Percentiles rank a stretch among this genome's conserved stretches.
Evolutionary conservation across 257 asterid species (phyloP).

Genomic region (Przewalskia tangutica): DNA sequence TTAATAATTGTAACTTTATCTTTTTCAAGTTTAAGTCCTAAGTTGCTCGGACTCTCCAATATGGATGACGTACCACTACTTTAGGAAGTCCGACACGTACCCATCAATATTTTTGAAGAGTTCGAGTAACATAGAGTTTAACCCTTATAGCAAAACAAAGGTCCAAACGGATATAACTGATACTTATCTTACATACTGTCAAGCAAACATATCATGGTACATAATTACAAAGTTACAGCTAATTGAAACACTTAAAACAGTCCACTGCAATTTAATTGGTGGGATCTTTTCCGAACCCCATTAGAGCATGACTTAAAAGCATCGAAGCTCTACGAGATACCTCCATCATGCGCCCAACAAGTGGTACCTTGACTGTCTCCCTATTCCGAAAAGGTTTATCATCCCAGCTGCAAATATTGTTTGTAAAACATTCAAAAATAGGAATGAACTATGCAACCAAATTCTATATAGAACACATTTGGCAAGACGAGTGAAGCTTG

Average conservation of each 20-base stretch:
- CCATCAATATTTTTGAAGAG: no score
- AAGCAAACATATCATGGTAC: neutral
- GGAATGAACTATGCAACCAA: neutral
- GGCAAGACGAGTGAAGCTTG: neutral
- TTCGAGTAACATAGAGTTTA: no score
- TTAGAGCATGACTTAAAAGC: slow-evolving; percentile 65
- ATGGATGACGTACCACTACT: no score
- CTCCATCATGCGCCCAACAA: slow-evolving; percentile 48
- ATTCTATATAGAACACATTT: neutral
- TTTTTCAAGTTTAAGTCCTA: no score
- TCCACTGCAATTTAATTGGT: slow-evolving; percentile 3
- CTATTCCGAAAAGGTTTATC: slow-evolving; percentile 60
- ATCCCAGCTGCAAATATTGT: slow-evolving; percentile 55
- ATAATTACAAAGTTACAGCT: neutral
- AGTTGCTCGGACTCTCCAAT: no score
- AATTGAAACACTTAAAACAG: neutral
- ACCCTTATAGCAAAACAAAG: neutral
- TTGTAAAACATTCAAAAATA: neutral
- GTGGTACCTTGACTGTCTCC: slow-evolving; percentile 53
- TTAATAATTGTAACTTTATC: no score
- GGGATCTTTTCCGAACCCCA: slow-evolving; percentile 79
- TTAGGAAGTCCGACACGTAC: no score
- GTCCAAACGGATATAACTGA: neutral
- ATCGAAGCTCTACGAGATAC: slow-evolving; percentile 48
- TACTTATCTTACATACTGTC: neutral